These are phyloP conservation scores for Wickerhamomyces rabaulensis DNA, from an alignment of 805 yeast species.

Conservation along the genomic window DNA sequence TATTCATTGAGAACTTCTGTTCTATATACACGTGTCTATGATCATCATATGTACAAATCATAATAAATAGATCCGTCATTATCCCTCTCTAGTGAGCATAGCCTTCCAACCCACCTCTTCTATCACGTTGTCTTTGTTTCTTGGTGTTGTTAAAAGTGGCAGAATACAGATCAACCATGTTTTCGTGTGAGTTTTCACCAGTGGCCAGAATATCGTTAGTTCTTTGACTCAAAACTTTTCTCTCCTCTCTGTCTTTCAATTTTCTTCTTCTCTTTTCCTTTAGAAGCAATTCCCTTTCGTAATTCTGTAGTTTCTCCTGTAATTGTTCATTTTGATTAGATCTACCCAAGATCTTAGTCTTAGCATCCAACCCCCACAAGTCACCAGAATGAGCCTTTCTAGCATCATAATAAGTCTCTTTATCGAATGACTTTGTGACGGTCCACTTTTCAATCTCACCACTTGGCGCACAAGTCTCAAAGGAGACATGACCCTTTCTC, in stretches of 20 bases:
- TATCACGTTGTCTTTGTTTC: slow-evolving; percentile 23
- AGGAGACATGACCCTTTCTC: slow-evolving; percentile 73
- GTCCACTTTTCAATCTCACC: slow-evolving; percentile 87
- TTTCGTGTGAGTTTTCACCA: slow-evolving; percentile 14
- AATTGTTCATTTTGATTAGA: slow-evolving; percentile 27
- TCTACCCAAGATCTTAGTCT: slow-evolving; percentile 37
- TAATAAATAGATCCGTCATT: neutral
- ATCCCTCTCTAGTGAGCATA: neutral
- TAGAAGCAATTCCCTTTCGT: slow-evolving; percentile 25
- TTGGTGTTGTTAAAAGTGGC: slow-evolving; percentile 21
- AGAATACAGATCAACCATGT: slow-evolving; percentile 21
- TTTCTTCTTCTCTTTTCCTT: slow-evolving; percentile 13
- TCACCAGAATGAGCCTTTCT: slow-evolving; percentile 83
- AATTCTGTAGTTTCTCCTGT: slow-evolving; percentile 28
- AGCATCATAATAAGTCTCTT: slow-evolving; percentile 81
- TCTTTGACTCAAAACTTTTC: slow-evolving; percentile 10
- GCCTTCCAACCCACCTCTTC: slow-evolving; percentile 10
- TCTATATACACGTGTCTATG: slow-evolving; percentile 1
- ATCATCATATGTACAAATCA: neutral
- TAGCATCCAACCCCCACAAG: slow-evolving; percentile 73
- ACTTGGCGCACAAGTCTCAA: slow-evolving; percentile 73
- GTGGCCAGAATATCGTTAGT: slow-evolving; percentile 13
- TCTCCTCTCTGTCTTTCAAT: slow-evolving; percentile 11
- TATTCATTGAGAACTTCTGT: too few species aligned
- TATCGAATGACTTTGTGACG: slow-evolving; percentile 71